Evolutionary conservation across 1,284 basidiomycete genomes (phyloP).

Genomic region (Singerocomus rubriflavus): DNA sequence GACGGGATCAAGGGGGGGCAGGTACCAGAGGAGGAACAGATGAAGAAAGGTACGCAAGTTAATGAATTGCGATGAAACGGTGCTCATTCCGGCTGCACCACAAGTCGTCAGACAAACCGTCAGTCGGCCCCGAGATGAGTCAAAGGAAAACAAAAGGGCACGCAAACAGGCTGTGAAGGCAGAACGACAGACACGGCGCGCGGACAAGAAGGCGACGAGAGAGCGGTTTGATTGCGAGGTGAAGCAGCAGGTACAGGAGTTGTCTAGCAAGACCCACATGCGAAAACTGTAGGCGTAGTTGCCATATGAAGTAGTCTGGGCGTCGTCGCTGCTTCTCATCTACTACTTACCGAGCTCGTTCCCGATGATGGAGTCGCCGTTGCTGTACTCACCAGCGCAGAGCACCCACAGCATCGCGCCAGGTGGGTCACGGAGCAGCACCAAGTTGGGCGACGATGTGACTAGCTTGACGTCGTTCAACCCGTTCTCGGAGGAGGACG

Average conservation of each 20-base stretch:
- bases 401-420: constrained; percentile 41
- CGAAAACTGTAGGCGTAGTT: constrained; percentile 19
- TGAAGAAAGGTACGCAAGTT: constrained; percentile 26
- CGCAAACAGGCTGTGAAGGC: constrained; percentile 88
- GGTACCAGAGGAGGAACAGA: constrained; percentile 31
- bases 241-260: constrained; percentile 62
- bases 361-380: constrained; percentile 30
- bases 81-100: constrained; percentile 4
- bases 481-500: constrained; percentile 83
- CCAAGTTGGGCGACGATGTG: constrained; percentile 62
- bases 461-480: constrained; percentile 77
- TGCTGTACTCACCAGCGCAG: constrained; percentile 39
- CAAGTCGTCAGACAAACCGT: constrained; percentile 48
- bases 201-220: constrained; percentile 79
- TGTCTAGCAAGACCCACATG: constrained; percentile 35
- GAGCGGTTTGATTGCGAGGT: constrained; percentile 75
- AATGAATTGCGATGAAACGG: background rate
- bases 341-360: background rate
- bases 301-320: constrained; percentile 14
- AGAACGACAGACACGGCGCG: constrained; percentile 71
- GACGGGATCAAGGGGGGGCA: constrained; percentile 6
- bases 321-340: constrained; percentile 3
- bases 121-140: constrained; percentile 75
- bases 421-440: constrained; percentile 60
- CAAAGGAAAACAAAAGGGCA: constrained; percentile 81